Base-by-base conservation (phyloP, 2,329 filamentous ascomycete genomes). In the Nemania sp. region DNA sequence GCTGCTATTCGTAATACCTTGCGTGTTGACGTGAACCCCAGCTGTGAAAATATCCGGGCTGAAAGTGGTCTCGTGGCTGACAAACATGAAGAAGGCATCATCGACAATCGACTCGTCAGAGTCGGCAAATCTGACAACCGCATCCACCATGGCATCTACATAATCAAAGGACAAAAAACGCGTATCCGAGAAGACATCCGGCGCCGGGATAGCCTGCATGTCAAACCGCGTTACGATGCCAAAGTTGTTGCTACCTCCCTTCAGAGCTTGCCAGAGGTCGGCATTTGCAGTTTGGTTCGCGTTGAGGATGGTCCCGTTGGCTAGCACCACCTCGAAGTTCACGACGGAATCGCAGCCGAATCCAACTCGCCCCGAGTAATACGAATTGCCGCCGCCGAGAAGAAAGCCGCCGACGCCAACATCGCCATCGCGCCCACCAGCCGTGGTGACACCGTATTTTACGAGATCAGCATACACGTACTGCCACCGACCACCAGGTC, bases 221-320 rank as follows among this genome's bases (percentile, higher is more conserved):
- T 79, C 76, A 66, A 80, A 80, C 3, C 73, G 72, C 13, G 82
- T 80, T 2, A 80, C 78, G 60, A 82, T 78, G 41, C 82, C 84
- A 62, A 84, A 84, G 69, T 86, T 86, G 73, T 77, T 81, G 29
- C 79, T 76, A 10, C 85, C 84, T 4, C 84, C 85, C 60, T 83
- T 82, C 0, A 86, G 77, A 3, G 83, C 84, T 64, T 75, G 78
- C 73, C 77, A 86, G 2, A 86, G 76, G 66, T 86, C 83, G 0
- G 77, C 27, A 62, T 85, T 80, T 0, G 75, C 63, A 0, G 72
- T 67, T 1, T 67, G 71, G 49, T 81, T 83, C 11, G 81, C 83
- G 24, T 82, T 80, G 56, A 85, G 71, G 49, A 86, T 78, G 7
- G 60, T 54, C 15, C 69, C 69, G 13, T 71, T 62, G 2, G 63